Base-by-base conservation (phyloP, 1,284 basidiomycete genomes). In the Pseudozyma thailandica region DNA sequence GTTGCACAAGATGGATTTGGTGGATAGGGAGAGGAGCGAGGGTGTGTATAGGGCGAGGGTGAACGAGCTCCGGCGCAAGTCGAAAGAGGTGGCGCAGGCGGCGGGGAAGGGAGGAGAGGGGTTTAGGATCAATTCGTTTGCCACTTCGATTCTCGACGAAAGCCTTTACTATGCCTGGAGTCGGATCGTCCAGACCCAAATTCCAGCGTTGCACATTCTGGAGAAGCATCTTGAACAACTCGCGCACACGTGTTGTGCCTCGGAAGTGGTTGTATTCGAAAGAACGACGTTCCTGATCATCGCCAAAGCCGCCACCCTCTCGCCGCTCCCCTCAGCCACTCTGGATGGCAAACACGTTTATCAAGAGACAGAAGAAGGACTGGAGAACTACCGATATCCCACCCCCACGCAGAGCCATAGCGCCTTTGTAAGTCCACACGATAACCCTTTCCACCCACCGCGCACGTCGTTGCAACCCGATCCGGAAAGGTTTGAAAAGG, bases 131-230 rank as follows among this genome's bases (percentile, higher is more conserved):
- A 81, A 86, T 3, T 80, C 83, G 21, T 94, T 94, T 78, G 92
- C 92, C n/a, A 98, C 95, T 21, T 94, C 92, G 77, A 98, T 98
- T 72, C 97, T 94, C 85, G 94, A 99, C 83, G 95, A 98, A 84
- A 94, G 91, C 69, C 85, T 99, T 44, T 99, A 98, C 86, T 31
- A 97, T 92, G 95, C 96, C 10, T 98, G 95, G 96, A 98, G 96
- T 25, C 89, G 89, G 65, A 96, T 99, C 72, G 93, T 99, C 8
- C 93, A 97, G 79, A 93, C 93, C 10, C 88, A 98, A 66, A 96
- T 98, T 56, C 96, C 96, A 2, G 96, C 98, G 72, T 91, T 94
- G 30, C 86, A 89, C n/a, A 89, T 92, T 37, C 89, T 99, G 37
- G 90, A 91, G 9, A 88, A 87, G 57, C 93, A 98, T 78, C 87